These are phyloP conservation scores for Xylariaceae sp. DNA, from an alignment of 2,329 filamentous ascomycete species.

Conservation along the genomic window DNA sequence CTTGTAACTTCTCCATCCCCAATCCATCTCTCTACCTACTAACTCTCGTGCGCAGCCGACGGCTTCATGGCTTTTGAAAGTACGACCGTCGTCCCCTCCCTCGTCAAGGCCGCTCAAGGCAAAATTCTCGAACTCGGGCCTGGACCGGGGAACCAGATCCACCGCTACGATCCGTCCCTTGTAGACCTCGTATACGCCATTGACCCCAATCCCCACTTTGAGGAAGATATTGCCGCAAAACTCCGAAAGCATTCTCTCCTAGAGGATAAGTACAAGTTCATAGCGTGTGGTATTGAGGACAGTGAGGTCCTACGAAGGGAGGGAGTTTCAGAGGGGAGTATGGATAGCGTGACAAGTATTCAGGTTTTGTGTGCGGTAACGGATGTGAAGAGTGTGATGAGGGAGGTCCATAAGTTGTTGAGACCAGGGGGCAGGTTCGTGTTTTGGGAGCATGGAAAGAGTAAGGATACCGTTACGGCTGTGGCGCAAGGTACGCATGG, in stretches of 20 bases:
- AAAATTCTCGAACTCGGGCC: slow-evolving; percentile 52
- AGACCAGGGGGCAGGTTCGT: slow-evolving; percentile 53
- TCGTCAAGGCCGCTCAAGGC: slow-evolving; percentile 38
- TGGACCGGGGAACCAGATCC: slow-evolving; percentile 51
- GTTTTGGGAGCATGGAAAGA: slow-evolving; percentile 52
- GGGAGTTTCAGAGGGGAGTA: slow-evolving; percentile 43
- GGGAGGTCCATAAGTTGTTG: slow-evolving; percentile 47
- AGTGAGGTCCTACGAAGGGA: slow-evolving; percentile 43
- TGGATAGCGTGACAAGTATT: slow-evolving; percentile 50
- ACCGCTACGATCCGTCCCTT: slow-evolving; percentile 42
- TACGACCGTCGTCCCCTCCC: slow-evolving; percentile 42
- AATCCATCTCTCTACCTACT: neutral
- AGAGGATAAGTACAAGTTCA: slow-evolving; percentile 45
- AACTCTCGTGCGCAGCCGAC: slow-evolving; percentile 1
- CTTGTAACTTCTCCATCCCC: slow-evolving; percentile 2
- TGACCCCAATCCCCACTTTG: slow-evolving; percentile 48
- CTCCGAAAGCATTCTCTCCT: slow-evolving; percentile 37
- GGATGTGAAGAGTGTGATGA: slow-evolving; percentile 37
- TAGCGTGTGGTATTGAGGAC: slow-evolving; percentile 48
- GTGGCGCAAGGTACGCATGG: slow-evolving; percentile 39
- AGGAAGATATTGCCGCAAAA: slow-evolving; percentile 39
- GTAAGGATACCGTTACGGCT: slow-evolving; percentile 37
- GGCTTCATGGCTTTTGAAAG: slow-evolving; percentile 34
- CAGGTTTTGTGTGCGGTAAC: slow-evolving; percentile 51
- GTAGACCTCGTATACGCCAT: slow-evolving; percentile 47